Evolutionary conservation across 176 grass and related monocot species (phyloP).

Genomic region (Musa acuminata): DNA sequence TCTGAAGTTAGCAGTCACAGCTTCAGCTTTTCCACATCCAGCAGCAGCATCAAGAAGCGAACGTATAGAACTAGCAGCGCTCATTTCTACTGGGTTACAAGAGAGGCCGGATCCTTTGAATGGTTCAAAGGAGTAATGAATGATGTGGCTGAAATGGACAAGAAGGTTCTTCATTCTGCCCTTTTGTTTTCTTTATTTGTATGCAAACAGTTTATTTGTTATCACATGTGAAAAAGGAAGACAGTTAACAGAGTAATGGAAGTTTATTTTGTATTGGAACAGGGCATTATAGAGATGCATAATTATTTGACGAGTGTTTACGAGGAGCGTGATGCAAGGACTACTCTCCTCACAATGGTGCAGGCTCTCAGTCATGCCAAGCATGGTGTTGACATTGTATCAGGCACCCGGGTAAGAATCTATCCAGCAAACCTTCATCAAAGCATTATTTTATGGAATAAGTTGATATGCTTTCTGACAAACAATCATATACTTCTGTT

Average conservation of each 20-base stretch:
- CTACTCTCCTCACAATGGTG: conserved; percentile 93
- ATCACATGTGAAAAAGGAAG: neutral
- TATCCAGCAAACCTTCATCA: neutral
- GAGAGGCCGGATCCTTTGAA: conserved; percentile 83
- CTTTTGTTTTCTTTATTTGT: neutral
- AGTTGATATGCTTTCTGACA: neutral
- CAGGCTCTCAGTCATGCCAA: conserved; percentile 99
- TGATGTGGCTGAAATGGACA: conserved; percentile 99
- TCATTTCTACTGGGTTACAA: conserved; percentile 97
- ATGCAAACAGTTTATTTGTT: neutral
- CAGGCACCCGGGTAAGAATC: conserved; percentile 69
- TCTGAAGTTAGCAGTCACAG: conserved; percentile 86
- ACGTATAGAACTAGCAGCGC: conserved; percentile 79
- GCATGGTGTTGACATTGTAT: conserved; percentile 85
- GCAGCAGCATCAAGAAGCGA: conserved; percentile 65
- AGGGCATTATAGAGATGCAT: conserved; percentile 97
- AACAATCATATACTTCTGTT: neutral
- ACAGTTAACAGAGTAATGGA: too few relatives aligned
- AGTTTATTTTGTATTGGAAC: conserved; percentile 11
- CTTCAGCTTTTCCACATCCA: conserved; percentile 68
- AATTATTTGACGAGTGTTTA: conserved; percentile 98
- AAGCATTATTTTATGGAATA: neutral
- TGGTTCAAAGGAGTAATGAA: conserved; percentile 99
- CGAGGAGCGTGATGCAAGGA: conserved; percentile 91
- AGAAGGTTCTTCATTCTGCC: conserved; percentile 45